Base-by-base conservation (phyloP, 495 filamentous ascomycete species). In the Penicillium soppii region DNA sequence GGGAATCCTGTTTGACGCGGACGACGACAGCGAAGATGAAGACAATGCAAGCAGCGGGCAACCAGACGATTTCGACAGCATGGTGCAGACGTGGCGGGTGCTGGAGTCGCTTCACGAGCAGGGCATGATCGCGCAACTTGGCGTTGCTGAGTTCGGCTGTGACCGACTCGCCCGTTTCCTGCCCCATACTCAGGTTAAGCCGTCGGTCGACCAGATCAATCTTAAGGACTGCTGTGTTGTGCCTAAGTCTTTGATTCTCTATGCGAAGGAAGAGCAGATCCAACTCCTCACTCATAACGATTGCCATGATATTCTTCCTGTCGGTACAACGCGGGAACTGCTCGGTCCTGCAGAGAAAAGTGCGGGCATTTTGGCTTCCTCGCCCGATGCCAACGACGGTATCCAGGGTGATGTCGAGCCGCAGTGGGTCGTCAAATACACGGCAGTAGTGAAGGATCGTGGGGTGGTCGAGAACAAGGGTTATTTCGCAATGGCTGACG, bases 391-490 rank as follows among this genome's bases (percentile, higher is more conserved):
- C 4, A 49, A 56, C 1, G 68, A 70, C 49, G 78, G 74, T 0
- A 72, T 94, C 45, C 81, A 80, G 54, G 89, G 90, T 10, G 83
- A 95, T 43, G 74, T 98, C 38, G 76, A 81, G 54, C 91, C 94
- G 12, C 84, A 90, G 56, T 99, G 92, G 92, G 94, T 97, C 25
- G 86, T 92, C 49, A 97, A 97, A 66, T 99, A 99, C 68, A 97
- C 95, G 17, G 95, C 95, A 5, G 91, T 97, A n/a, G 90, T 97
- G 23, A 89, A 88, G 65, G 85, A 97, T 66, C 77, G 94, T n/a
- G 95, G 94, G 0, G 94, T 97, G 4, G 90, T 99, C 44, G 94
- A 99, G 79, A 96, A 94, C 63, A 97, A 97, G 74, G 94, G 94
- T 12, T 97, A 95, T 69, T 95, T 96, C 74, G 91, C 91, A 3